Percentiles rank a stretch among this genome's conserved stretches.
Evolutionary conservation across 345 rosid species (phyloP).

Genomic region (Arabis hirsuta): DNA sequence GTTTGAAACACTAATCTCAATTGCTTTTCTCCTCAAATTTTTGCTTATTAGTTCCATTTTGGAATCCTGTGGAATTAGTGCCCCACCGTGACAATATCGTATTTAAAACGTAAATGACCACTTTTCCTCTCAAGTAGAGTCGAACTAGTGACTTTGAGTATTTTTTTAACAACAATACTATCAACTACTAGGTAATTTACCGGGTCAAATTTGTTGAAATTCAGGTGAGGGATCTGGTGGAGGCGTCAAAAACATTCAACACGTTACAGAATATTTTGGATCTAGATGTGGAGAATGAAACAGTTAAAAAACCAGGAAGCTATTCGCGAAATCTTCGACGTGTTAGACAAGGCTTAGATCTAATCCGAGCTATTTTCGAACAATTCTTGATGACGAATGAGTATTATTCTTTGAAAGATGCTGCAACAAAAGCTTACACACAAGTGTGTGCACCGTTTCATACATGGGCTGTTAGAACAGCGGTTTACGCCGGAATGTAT

Average conservation of each 20-base stretch:
- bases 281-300: conserved; percentile 54
- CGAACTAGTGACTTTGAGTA: no score
- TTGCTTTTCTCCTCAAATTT: not conserved
- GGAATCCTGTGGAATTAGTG: no score
- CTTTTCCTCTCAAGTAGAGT: no score
- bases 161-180: no score
- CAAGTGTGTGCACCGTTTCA: conserved; percentile 87
- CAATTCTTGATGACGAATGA: conserved; percentile 60
- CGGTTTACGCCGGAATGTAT: conserved; percentile 89
- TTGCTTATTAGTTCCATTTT: not conserved
- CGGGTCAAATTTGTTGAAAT: not conserved
- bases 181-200: no score
- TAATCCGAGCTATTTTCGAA: conserved; percentile 73
- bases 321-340: conserved; percentile 72
- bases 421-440: conserved; percentile 77
- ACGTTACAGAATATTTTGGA: conserved; percentile 61
- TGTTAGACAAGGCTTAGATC: conserved; percentile 84
- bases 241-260: conserved; percentile 58
- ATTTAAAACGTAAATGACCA: no score
- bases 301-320: conserved; percentile 71
- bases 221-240: conserved; percentile 64
- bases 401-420: conserved; percentile 61
- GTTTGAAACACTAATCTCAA: conserved; percentile 39
- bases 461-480: conserved; percentile 79
- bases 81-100: no score